These are phyloP conservation scores for Jatropha multifida DNA, from an alignment of 441 rosid genomes.

Conservation along the genomic window DNA sequence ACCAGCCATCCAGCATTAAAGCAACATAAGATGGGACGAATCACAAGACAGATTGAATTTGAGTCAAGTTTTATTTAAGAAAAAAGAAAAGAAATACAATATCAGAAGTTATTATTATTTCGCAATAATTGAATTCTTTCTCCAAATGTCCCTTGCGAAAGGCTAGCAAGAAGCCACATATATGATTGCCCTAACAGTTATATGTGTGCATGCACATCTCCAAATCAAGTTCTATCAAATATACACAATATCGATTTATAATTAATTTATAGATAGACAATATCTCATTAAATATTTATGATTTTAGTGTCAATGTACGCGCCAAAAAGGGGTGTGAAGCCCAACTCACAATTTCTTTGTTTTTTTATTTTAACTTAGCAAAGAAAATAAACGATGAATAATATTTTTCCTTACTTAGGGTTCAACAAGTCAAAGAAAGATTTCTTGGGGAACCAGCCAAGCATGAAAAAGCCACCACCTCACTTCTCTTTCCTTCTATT, in stretches of 20 bases:
- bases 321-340: not conserved
- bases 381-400: not conserved
- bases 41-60: too few species aligned
- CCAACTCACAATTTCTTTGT: not conserved
- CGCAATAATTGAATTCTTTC: not conserved
- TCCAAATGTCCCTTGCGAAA: not conserved
- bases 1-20: too few species aligned
- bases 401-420: slow-evolving; percentile 22
- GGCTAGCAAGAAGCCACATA: not conserved
- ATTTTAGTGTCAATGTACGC: not conserved
- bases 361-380: too few species aligned
- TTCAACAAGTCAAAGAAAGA: slow-evolving; percentile 42
- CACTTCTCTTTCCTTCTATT: slow-evolving; percentile 14
- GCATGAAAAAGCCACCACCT: slow-evolving; percentile 40
- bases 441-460: slow-evolving; percentile 37
- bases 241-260: not conserved
- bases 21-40: too few species aligned
- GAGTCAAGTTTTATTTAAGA: too few species aligned
- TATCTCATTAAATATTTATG: not conserved
- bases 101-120: not conserved
- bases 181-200: not conserved
- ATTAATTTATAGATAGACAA: not conserved
- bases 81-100: too few species aligned
- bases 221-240: not conserved
- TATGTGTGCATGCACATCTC: not conserved